phyloP scores from a whole-genome alignment of 306 rosid species.

The Rosa rugosa region DNA sequence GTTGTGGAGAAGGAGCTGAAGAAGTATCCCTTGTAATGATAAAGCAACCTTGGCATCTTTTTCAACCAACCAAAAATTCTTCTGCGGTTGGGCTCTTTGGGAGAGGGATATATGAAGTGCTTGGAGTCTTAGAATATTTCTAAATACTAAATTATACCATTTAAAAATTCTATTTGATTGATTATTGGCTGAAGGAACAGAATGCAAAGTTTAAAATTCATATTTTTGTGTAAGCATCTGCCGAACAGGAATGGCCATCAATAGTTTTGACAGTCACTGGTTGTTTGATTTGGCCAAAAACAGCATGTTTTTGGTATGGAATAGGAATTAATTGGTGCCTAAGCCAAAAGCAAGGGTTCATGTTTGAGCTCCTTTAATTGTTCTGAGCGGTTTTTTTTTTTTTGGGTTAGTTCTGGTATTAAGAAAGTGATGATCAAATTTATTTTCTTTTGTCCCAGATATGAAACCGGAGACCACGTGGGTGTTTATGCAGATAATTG shows the following conservation, averaged over 20 bases:
- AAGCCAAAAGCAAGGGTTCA: neutral
- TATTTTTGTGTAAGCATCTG: neutral
- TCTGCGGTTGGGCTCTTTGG: neutral
- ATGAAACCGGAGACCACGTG: slow-evolving; percentile 97
- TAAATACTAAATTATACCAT: neutral
- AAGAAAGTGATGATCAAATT: neutral
- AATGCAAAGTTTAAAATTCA: neutral
- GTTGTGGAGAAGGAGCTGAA: neutral
- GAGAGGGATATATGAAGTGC: neutral
- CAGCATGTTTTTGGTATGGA: neutral
- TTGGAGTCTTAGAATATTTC: neutral
- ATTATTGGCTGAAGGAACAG: neutral
- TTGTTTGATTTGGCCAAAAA: neutral
- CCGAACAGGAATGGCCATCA: neutral
- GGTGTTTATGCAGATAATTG: slow-evolving; percentile 88
- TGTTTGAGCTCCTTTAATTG: neutral
- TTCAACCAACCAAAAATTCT: neutral
- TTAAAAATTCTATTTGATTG: neutral
- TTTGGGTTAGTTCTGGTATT: neutral
- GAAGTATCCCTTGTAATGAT: neutral
- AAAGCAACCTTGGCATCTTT: neutral
- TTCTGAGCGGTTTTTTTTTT: neutral
- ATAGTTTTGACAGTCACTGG: neutral
- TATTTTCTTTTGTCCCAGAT: slow-evolving; percentile 48
- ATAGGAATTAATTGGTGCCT: slow-evolving; percentile 2